Base-by-base conservation (phyloP, 2,329 filamentous ascomycete species). In the Aureobasidium sp. region DNA sequence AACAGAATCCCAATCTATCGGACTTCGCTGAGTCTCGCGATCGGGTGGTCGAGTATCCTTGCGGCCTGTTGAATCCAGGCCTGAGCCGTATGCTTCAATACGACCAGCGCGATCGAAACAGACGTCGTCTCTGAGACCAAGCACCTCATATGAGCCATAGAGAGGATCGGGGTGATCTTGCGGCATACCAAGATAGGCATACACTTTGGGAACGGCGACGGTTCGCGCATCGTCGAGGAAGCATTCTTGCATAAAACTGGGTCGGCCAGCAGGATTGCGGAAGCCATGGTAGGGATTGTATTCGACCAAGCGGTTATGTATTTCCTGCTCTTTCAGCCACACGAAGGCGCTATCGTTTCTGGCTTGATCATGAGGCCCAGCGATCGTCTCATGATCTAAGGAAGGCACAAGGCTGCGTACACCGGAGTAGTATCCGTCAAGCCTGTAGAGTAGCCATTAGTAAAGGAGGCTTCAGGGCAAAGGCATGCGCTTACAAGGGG, bases 151-250 rank as follows among this genome's bases (percentile, higher is more conserved):
- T 3, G 77, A 78, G 50, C 79, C 79, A 62, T 78, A 79, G 68
- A 77, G 76, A 46, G 78, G 77, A 17, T 74, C 72, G 12, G 76
- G 73, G 70, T 77, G 75, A 68, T 80, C 76, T 64, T 80, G 77
- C 23, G 79, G 78, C 13, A 81, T 69, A 27, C 79, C 79, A 2
- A 80, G 76, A 67, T 89, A 90, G 1, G 84, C 86, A 69, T 84
- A 88, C 26, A 89, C 74, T 65, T 86, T 82, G 0, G 87, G 87
- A 0, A 80, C 79, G 0, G 74, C 68, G 2, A 86, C 71, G 29
- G 77, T 83, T 44, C 84, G 79, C 15, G 82, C 79, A 26, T 77
- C 75, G 68, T 90, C 86, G 29, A 90, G 76, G 67, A 82, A 89
- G 74, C 87, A 90, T 7, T 52, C 32, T 23, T 52, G 34, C 23